Evolutionary conservation across 1,139 yeast species (phyloP).

Genomic region (Yamadazyma atmosphaerica): DNA sequence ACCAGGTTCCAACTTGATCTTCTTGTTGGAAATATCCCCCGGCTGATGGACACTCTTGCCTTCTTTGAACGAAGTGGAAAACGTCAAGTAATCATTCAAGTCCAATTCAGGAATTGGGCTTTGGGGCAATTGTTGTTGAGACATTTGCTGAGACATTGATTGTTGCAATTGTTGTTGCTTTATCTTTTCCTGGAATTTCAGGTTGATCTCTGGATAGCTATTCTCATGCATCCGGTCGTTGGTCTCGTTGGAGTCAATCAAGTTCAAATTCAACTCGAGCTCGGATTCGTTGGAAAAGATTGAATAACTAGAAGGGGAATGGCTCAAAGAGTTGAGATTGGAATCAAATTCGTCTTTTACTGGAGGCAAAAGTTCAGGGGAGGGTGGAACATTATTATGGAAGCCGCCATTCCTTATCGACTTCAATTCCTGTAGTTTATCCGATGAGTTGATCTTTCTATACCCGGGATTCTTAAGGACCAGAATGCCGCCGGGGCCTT

Average conservation of each 20-base stretch:
- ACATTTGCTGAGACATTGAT: no score
- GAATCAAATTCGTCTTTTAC: conserved; percentile 11
- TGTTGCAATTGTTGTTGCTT: no score
- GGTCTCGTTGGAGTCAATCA: conserved; percentile 16
- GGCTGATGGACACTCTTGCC: no score
- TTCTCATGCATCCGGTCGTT: conserved; percentile 11
- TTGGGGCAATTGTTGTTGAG: no score
- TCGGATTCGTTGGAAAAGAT: conserved; percentile 32
- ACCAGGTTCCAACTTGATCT: conserved; percentile 7
- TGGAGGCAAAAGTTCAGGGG: conserved; percentile 10
- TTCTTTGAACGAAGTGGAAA: conserved; percentile 26
- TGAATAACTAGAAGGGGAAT: conserved; percentile 30
- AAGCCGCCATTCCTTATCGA: no score
- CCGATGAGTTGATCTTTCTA: conserved; percentile 2
- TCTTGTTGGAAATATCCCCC: conserved; percentile 3
- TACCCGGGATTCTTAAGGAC: conserved; percentile 9
- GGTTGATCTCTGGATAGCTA: conserved; percentile 14
- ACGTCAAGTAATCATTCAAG: conserved; percentile 13
- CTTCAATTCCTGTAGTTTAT: not conserved
- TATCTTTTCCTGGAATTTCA: not conserved
- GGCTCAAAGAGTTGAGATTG: conserved; percentile 21
- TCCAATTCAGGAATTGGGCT: conserved; percentile 21
- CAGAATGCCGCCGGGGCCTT: conserved; percentile 4
- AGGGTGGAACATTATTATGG: conserved; percentile 4
- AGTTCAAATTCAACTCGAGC: conserved; percentile 10